These are phyloP conservation scores for Gossypium stocksii DNA, from an alignment of 345 rosid genomes.

Conservation along the genomic window DNA sequence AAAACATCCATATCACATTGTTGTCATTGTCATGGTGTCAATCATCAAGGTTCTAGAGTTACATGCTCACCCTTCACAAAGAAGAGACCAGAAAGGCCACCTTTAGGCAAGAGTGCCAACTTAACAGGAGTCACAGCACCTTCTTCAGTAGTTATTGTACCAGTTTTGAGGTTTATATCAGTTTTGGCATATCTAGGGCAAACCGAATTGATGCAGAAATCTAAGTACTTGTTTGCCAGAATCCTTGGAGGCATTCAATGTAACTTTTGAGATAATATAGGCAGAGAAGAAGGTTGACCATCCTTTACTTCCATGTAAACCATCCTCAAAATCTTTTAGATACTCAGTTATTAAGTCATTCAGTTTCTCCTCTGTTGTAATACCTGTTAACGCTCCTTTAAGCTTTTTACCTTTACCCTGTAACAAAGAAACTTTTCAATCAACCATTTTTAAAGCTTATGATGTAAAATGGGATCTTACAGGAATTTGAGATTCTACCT, in stretches of 20 bases:
- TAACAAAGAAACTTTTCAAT: background rate
- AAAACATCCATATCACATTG: too few relatives aligned
- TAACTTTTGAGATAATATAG: constrained; percentile 41
- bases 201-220: constrained; percentile 32
- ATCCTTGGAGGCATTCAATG: constrained; percentile 39
- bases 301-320: constrained; percentile 26
- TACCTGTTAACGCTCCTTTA: constrained; percentile 7
- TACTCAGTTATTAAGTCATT: constrained; percentile 33
- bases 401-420: constrained; percentile 42
- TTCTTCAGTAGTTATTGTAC: constrained; percentile 31
- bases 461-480: background rate
- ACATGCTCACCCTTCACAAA: constrained; percentile 20
- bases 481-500: constrained; percentile 22
- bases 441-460: background rate
- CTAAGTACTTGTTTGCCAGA: constrained; percentile 32
- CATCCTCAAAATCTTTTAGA: constrained; percentile 38
- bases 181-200: constrained; percentile 53
- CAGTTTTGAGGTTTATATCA: constrained; percentile 30
- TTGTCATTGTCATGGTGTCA: too few relatives aligned
- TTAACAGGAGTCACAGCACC: constrained; percentile 35
- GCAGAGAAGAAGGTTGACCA: constrained; percentile 35
- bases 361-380: constrained; percentile 35
- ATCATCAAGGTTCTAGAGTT: constrained; percentile 5
- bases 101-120: constrained; percentile 38
- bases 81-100: constrained; percentile 42